phyloP scores from a whole-genome alignment of 495 filamentous ascomycete species.

The Hyaloscypha hepaticicola region DNA sequence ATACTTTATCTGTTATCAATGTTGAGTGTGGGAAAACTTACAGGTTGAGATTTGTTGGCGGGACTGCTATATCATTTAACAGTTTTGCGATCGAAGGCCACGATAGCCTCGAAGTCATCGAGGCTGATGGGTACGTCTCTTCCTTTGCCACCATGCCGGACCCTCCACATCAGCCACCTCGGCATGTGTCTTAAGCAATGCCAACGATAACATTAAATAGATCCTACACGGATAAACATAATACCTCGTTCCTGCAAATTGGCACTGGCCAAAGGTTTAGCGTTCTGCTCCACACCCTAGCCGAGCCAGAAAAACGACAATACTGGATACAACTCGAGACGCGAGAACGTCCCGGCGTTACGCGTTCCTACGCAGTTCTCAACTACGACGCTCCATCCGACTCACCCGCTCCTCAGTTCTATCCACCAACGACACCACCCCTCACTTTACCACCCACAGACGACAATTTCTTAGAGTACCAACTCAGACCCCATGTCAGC shows the following conservation, averaged over 20 bases:
- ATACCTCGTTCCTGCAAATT: constrained; percentile 51
- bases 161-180: too few species aligned
- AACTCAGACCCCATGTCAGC: constrained; percentile 42
- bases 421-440: constrained; percentile 33
- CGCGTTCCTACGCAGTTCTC: constrained; percentile 52
- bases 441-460: constrained; percentile 42
- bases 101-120: constrained; percentile 48
- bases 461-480: constrained; percentile 54
- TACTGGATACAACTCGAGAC: constrained; percentile 57
- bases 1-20: constrained; percentile 48
- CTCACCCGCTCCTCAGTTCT: constrained; percentile 26
- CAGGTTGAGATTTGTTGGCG: constrained; percentile 54
- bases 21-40: constrained; percentile 59
- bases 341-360: constrained; percentile 43
- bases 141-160: background rate
- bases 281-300: constrained; percentile 48
- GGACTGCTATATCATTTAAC: constrained; percentile 50
- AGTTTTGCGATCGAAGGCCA: constrained; percentile 53
- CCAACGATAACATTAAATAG: constrained; percentile 25
- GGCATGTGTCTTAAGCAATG: too few species aligned
- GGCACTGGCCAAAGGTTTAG: constrained; percentile 56
- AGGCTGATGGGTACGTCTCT: constrained; percentile 49
- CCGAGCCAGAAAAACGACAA: constrained; percentile 38
- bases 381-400: constrained; percentile 40
- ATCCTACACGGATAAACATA: constrained; percentile 49